A percentile compares a stretch with the other conserved stretches of the same genome.
Evolutionary conservation across 805 yeast species (phyloP).

Genomic region (Lachancea nothofagi): DNA sequence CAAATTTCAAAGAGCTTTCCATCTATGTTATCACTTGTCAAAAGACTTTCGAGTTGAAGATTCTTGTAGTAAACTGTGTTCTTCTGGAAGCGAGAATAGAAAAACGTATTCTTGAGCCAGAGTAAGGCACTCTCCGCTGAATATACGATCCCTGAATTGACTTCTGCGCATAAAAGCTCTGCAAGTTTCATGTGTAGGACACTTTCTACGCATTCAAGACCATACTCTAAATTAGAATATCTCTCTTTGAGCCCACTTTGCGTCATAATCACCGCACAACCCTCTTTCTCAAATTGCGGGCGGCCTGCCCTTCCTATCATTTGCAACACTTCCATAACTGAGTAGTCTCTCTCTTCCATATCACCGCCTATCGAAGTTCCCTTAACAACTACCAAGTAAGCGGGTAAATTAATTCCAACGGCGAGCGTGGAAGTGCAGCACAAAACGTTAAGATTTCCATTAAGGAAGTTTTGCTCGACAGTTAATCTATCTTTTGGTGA

Average conservation of each 20-base stretch:
- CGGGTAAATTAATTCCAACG: conserved; percentile 57
- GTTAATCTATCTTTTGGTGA: conserved; percentile 40
- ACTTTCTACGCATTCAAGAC: conserved; percentile 44
- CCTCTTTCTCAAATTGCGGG: conserved; percentile 49
- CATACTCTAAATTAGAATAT: conserved; percentile 41
- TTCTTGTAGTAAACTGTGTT: conserved; percentile 31
- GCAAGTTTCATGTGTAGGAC: conserved; percentile 36
- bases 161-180: conserved; percentile 42
- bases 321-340: conserved; percentile 50
- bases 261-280: conserved; percentile 46
- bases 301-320: conserved; percentile 67
- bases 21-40: background rate
- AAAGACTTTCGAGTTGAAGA: background rate
- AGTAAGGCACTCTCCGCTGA: conserved; percentile 36
- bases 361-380: conserved; percentile 57
- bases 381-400: conserved; percentile 53
- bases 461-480: conserved; percentile 42
- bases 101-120: conserved; percentile 47
- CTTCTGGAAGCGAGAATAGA: conserved; percentile 39
- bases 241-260: conserved; percentile 29
- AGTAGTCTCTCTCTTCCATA: conserved; percentile 46
- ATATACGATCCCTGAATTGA: conserved; percentile 37
- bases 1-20: background rate
- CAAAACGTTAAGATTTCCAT: conserved; percentile 39
- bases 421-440: conserved; percentile 59